Evolutionary conservation across 2,329 filamentous ascomycete genomes (phyloP).

Genomic region (Penicillium sp.): DNA sequence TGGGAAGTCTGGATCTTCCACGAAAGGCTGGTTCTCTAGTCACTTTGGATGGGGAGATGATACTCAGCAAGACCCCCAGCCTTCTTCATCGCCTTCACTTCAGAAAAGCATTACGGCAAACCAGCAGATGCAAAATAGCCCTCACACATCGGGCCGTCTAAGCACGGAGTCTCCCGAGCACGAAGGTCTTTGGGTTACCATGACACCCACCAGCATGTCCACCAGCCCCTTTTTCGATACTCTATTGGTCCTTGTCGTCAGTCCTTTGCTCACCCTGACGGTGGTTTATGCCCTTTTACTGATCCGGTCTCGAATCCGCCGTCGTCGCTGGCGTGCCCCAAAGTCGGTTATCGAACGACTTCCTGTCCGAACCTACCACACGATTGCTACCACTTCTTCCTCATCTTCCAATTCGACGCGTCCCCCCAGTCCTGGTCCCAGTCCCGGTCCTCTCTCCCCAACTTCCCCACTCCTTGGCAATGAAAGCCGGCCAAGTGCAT

Average conservation of each 20-base stretch:
- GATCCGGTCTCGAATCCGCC: conserved; percentile 75
- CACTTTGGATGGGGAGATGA: conserved; percentile 27
- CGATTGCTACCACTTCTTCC: conserved; percentile 57
- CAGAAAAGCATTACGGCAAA: conserved; percentile 9
- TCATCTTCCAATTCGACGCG: conserved; percentile 51
- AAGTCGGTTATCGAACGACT: conserved; percentile 90
- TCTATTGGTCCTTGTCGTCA: conserved; percentile 88
- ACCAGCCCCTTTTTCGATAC: conserved; percentile 93
- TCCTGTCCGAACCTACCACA: conserved; percentile 92
- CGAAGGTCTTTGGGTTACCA: conserved; percentile 89
- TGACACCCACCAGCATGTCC: conserved; percentile 79
- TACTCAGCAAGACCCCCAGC: conserved; percentile 9
- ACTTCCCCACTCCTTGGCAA: conserved; percentile 65
- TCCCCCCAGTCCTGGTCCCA: conserved; percentile 56
- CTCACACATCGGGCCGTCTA: conserved; percentile 12
- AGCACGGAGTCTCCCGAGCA: conserved; percentile 43
- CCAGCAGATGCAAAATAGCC: conserved; percentile 15
- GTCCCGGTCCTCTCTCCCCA: conserved; percentile 57
- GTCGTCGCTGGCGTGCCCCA: conserved; percentile 88
- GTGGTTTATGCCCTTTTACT: conserved; percentile 85
- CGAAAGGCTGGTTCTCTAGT: conserved; percentile 30
- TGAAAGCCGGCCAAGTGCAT: conserved; percentile 23
- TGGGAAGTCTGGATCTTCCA: conserved; percentile 9
- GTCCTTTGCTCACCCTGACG: conserved; percentile 81
- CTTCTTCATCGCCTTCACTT: conserved; percentile 8